These are phyloP conservation scores for Debaryomycetaceae sp. DNA, from an alignment of 1,139 yeast genomes.

Conservation along the genomic window DNA sequence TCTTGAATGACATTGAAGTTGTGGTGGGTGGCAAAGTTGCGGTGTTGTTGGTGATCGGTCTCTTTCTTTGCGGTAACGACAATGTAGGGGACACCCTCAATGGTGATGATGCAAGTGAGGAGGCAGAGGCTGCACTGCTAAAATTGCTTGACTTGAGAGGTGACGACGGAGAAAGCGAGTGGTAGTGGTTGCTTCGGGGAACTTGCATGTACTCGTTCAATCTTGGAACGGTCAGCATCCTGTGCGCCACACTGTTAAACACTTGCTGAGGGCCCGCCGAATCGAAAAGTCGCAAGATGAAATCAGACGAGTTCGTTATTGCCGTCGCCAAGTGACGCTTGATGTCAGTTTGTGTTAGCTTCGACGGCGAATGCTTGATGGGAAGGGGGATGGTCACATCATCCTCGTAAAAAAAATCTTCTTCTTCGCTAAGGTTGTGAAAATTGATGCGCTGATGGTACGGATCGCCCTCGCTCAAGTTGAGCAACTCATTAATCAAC, in stretches of 20 bases:
- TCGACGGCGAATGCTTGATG: slow-evolving; percentile 4
- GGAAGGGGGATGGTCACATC: slow-evolving; percentile 1
- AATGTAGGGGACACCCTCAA: background rate
- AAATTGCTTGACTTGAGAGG: too few species aligned
- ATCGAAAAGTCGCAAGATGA: slow-evolving; percentile 27
- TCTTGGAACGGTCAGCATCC: slow-evolving; percentile 6
- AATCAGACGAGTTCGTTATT: slow-evolving; percentile 30
- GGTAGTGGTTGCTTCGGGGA: too few species aligned
- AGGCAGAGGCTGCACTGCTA: too few species aligned
- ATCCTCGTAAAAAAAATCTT: slow-evolving; percentile 6
- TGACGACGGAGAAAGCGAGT: too few species aligned
- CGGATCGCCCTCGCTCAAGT: slow-evolving; percentile 17
- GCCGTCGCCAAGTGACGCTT: slow-evolving; percentile 30
- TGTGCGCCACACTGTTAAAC: slow-evolving; percentile 9
- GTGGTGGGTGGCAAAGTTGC: background rate
- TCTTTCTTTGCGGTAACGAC: too few species aligned
- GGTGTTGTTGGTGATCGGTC: slow-evolving; percentile 2
- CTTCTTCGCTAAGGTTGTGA: slow-evolving; percentile 6
- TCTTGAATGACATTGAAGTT: slow-evolving; percentile 3
- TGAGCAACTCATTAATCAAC: slow-evolving; percentile 33
- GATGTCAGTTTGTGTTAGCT: slow-evolving; percentile 20
- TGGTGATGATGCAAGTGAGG: background rate
- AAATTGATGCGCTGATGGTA: slow-evolving; percentile 20
- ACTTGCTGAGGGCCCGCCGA: slow-evolving; percentile 33
- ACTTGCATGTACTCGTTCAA: too few species aligned